Conservation (phyloP, 805 yeast species). For the Candida taoyuanica region DNA sequence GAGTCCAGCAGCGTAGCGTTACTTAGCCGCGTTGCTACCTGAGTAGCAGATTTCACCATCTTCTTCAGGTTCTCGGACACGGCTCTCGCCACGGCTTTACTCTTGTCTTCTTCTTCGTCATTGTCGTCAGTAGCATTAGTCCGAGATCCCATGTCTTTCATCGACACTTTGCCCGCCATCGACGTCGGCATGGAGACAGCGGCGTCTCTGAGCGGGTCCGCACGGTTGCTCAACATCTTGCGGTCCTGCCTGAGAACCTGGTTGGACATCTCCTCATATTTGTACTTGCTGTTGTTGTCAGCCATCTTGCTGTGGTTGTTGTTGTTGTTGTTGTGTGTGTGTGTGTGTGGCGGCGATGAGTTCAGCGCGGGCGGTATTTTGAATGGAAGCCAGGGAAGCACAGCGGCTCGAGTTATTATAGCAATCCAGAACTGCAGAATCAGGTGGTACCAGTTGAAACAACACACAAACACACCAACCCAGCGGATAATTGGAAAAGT, state of each 20-base stretch:
- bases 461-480: background rate
- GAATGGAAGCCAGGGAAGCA: too few species aligned
- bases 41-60: constrained; percentile 18
- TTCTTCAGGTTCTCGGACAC: constrained; percentile 20
- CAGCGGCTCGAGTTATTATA: too few species aligned
- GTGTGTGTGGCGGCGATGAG: background rate
- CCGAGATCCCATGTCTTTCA: constrained; percentile 63
- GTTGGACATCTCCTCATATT: constrained; percentile 72
- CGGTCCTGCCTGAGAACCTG: constrained; percentile 62
- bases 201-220: constrained; percentile 38
- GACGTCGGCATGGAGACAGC: constrained; percentile 66
- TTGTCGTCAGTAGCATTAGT: constrained; percentile 11
- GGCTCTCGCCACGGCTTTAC: constrained; percentile 18
- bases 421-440: background rate
- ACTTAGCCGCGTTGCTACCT: constrained; percentile 1
- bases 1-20: constrained; percentile 31
- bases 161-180: constrained; percentile 60
- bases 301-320: constrained; percentile 1
- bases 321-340: background rate
- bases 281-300: constrained; percentile 34
- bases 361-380: background rate
- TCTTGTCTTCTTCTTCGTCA: constrained; percentile 16
- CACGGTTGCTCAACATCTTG: constrained; percentile 40
- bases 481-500: background rate
- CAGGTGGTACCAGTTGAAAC: background rate